Conservation (phyloP, 2,329 filamentous ascomycete genomes). For the Fusarium abutilonis region DNA sequence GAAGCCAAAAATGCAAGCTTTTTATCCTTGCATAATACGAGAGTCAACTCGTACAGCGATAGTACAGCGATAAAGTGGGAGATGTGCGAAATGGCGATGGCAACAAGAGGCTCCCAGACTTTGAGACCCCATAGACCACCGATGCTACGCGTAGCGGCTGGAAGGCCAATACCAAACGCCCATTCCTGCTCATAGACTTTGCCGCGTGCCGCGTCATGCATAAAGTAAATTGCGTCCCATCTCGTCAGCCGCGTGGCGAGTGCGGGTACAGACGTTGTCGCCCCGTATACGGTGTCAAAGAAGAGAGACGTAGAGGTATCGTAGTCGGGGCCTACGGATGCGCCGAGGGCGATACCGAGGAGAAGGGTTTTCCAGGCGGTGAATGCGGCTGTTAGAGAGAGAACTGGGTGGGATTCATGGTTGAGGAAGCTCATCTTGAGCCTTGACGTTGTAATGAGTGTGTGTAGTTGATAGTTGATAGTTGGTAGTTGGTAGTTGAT, state of each 20-base stretch:
- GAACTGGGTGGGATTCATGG: conserved; percentile 33
- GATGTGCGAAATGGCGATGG: conserved; percentile 73
- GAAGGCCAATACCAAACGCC: conserved; percentile 73
- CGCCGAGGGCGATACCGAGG: conserved; percentile 65
- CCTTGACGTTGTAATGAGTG: not conserved
- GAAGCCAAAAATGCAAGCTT: conserved; percentile 74
- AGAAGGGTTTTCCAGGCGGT: conserved; percentile 73
- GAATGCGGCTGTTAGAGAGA: conserved; percentile 56
- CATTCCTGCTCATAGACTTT: conserved; percentile 84
- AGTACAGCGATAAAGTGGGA: conserved; percentile 81
- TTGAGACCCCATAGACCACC: conserved; percentile 35
- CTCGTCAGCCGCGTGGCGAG: conserved; percentile 70
- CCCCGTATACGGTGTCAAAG: conserved; percentile 49
- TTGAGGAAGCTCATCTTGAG: conserved; percentile 32
- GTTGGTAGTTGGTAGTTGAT: not conserved
- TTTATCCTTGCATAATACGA: conserved; percentile 61
- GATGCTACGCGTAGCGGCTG: conserved; percentile 54
- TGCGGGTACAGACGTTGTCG: conserved; percentile 54
- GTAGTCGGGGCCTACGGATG: conserved; percentile 69
- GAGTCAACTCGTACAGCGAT: conserved; percentile 73
- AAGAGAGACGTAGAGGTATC: conserved; percentile 77
- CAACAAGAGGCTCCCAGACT: conserved; percentile 60
- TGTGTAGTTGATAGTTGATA: not conserved
- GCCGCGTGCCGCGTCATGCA: conserved; percentile 68
- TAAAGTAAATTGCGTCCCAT: conserved; percentile 86